Conservation (phyloP, 495 filamentous ascomycete genomes). For the Aspergillus sclerotioniger region DNA sequence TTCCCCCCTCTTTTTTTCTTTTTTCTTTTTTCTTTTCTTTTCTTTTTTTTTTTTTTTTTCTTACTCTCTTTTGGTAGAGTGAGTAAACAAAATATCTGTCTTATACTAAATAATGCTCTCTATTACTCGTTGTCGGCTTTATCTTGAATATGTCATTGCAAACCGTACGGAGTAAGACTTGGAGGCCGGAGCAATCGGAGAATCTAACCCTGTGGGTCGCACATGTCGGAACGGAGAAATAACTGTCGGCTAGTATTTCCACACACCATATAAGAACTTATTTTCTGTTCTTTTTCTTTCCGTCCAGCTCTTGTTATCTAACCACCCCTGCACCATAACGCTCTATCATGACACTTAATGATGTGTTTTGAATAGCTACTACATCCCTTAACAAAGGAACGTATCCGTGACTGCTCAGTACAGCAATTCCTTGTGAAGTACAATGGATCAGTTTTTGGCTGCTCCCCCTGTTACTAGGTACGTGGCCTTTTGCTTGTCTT, state of each 20-base stretch:
- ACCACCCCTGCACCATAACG: background rate
- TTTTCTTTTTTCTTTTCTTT: too few species aligned
- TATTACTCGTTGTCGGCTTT: too few species aligned
- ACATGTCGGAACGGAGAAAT: slow-evolving; percentile 4
- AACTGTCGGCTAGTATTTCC: background rate
- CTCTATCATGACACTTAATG: background rate
- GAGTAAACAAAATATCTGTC: too few species aligned
- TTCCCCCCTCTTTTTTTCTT: too few species aligned
- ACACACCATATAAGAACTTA: background rate
- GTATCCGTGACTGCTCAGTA: slow-evolving; percentile 11
- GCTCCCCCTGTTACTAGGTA: slow-evolving; percentile 72
- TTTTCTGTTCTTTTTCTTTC: background rate
- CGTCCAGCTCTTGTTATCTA: background rate
- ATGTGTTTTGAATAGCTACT: background rate
- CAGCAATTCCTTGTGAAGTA: slow-evolving; percentile 14
- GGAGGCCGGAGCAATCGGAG: too few species aligned
- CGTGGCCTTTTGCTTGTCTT: background rate
- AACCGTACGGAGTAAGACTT: too few species aligned
- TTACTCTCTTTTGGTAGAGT: too few species aligned
- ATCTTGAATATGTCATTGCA: too few species aligned
- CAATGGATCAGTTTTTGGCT: slow-evolving; percentile 67
- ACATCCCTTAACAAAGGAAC: slow-evolving; percentile 11
- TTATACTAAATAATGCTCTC: too few species aligned
- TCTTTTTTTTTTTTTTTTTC: too few species aligned
- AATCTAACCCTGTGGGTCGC: background rate